phyloP scores from a whole-genome alignment of 2,329 filamentous ascomycete species.

The Bimuria novae-zelandiae region DNA sequence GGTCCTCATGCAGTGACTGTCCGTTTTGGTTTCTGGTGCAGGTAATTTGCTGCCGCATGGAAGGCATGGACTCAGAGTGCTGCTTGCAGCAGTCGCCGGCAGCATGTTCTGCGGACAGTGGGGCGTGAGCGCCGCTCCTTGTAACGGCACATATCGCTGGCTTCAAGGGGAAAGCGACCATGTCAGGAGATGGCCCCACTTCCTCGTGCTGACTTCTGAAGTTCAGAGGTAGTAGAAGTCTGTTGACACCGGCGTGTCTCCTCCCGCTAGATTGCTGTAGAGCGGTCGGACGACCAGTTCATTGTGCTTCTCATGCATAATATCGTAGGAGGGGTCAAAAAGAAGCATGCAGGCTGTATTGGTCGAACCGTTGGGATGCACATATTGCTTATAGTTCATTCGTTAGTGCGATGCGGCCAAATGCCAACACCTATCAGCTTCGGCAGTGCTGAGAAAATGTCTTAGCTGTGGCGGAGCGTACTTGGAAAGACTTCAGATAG shows the following conservation, averaged over 20 bases:
- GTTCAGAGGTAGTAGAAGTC: too few species aligned
- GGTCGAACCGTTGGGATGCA: constrained; percentile 5
- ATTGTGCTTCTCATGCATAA: too few species aligned
- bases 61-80: neutral
- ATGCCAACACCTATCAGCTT: constrained; percentile 7
- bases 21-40: constrained; percentile 22
- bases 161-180: neutral
- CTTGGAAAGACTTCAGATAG: neutral
- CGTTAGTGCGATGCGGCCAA: constrained; percentile 13
- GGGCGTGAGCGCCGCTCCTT: neutral
- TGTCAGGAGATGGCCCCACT: neutral
- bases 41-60: neutral
- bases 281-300: too few species aligned
- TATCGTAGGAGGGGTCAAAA: constrained; percentile 10
- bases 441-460: neutral
- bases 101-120: neutral
- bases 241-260: too few species aligned
- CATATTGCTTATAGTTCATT: constrained; percentile 14
- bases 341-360: constrained; percentile 7
- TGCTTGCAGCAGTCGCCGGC: neutral
- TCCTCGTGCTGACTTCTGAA: too few species aligned
- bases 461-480: neutral
- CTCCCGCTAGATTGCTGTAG: too few species aligned
- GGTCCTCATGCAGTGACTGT: constrained; percentile 23
- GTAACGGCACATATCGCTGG: neutral